phyloP scores from a whole-genome alignment of 176 grass and related monocot species.

The Eleusine coracana region DNA sequence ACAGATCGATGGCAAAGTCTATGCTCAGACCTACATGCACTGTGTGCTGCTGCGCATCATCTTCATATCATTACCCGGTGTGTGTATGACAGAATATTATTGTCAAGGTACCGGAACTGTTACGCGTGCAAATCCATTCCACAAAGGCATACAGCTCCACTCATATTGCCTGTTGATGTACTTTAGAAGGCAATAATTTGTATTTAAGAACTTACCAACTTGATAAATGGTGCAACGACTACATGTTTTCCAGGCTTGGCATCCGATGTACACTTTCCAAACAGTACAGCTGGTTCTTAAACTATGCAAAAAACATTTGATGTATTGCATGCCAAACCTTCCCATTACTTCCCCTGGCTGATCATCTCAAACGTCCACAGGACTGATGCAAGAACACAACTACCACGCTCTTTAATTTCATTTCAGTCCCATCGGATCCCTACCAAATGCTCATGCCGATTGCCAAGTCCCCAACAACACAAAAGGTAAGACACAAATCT shows the following conservation, averaged over 20 bases:
- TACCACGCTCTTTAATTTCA: constrained; percentile 10
- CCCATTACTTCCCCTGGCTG: neutral
- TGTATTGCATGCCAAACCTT: too few species aligned
- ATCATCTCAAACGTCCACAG: neutral
- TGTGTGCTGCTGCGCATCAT: constrained; percentile 10
- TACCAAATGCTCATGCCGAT: constrained; percentile 20
- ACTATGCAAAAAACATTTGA: neutral
- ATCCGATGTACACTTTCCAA: neutral
- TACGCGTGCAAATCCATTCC: constrained; percentile 34
- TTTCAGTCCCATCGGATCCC: constrained; percentile 7
- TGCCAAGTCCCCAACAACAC: constrained; percentile 34
- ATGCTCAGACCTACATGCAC: constrained; percentile 31
- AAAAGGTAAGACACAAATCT: constrained; percentile 37
- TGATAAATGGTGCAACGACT: constrained; percentile 16
- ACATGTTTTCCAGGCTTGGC: neutral
- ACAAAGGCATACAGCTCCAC: constrained; percentile 19
- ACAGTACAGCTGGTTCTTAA: neutral
- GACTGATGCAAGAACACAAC: neutral
- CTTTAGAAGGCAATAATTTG: neutral
- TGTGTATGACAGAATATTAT: neutral
- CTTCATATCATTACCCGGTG: constrained; percentile 17
- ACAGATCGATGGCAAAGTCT: constrained; percentile 35
- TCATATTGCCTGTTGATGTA: constrained; percentile 23
- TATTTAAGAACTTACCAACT: neutral
- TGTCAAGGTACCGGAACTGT: constrained; percentile 21